phyloP scores from a whole-genome alignment of 2,329 filamentous ascomycete species.

The Fusarium begoniae region DNA sequence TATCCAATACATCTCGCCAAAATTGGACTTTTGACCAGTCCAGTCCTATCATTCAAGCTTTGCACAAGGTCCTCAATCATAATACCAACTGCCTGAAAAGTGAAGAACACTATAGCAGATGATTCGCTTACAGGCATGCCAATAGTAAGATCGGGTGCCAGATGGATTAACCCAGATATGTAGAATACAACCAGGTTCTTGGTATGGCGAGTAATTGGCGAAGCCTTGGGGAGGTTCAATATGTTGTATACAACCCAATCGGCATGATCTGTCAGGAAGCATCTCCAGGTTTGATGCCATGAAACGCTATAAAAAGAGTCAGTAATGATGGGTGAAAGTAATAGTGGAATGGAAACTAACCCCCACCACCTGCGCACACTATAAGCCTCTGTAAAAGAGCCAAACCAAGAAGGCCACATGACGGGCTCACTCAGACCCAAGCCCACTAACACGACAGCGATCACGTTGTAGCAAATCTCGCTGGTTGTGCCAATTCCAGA shows the following conservation, averaged over 20 bases:
- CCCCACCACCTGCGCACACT: not conserved
- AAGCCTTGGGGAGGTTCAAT: not conserved
- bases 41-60: not conserved
- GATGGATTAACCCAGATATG: not conserved
- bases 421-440: not conserved
- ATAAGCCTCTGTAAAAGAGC: not conserved
- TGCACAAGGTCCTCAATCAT: not conserved
- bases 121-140: not conserved
- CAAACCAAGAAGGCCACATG: not conserved
- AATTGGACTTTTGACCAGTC: not conserved
- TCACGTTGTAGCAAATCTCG: not conserved
- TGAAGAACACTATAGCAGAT: not conserved
- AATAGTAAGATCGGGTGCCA: not conserved
- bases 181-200: not conserved
- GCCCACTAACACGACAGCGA: not conserved
- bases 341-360: not conserved
- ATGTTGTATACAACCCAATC: not conserved
- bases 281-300: not conserved
- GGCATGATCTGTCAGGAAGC: not conserved
- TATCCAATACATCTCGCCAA: not conserved
- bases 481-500: not conserved
- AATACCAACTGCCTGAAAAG: not conserved
- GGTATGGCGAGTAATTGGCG: not conserved
- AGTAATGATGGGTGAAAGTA: not conserved
- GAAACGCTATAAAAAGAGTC: not conserved